Evolutionary conservation across 805 yeast genomes (phyloP).

Genomic region (Yarrowia alimentaria): DNA sequence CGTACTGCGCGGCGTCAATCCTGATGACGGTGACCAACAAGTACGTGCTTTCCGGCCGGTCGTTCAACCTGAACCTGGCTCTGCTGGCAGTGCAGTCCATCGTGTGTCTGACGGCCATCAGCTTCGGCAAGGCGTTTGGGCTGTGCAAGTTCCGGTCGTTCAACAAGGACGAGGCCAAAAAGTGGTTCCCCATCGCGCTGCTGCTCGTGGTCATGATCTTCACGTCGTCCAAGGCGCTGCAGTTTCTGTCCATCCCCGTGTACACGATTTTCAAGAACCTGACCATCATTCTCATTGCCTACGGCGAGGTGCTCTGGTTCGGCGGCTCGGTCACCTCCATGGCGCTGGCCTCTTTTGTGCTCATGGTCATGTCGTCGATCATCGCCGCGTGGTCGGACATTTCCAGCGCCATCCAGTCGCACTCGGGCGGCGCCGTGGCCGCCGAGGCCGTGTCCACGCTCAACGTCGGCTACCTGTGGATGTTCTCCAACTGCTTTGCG

Average conservation of each 20-base stretch:
- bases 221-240: conserved; percentile 93
- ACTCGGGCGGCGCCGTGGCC: too few species aligned
- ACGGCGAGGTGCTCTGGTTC: conserved; percentile 97
- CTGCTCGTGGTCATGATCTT: conserved; percentile 90
- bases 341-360: conserved; percentile 82
- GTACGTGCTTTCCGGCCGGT: conserved; percentile 79
- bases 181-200: conserved; percentile 91
- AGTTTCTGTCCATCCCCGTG: conserved; percentile 87
- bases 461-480: conserved; percentile 90
- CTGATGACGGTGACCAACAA: conserved; percentile 97
- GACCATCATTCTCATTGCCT: conserved; percentile 94
- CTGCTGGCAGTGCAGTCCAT: conserved; percentile 83
- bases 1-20: conserved; percentile 89
- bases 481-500: conserved; percentile 90
- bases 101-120: conserved; percentile 75
- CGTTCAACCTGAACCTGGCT: conserved; percentile 81
- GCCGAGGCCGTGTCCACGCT: conserved; percentile 36
- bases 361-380: conserved; percentile 95
- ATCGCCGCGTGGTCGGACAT: conserved; percentile 91
- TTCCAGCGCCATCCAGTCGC: conserved; percentile 42
- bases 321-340: conserved; percentile 87
- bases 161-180: conserved; percentile 83
- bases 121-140: conserved; percentile 67
- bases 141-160: conserved; percentile 83
- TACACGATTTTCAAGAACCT: conserved; percentile 97